A percentile compares a stretch with the other conserved stretches of the same genome.
Conservation (phyloP, 768 basidiomycete genomes). For the Kwoniella mangroviensis region DNA sequence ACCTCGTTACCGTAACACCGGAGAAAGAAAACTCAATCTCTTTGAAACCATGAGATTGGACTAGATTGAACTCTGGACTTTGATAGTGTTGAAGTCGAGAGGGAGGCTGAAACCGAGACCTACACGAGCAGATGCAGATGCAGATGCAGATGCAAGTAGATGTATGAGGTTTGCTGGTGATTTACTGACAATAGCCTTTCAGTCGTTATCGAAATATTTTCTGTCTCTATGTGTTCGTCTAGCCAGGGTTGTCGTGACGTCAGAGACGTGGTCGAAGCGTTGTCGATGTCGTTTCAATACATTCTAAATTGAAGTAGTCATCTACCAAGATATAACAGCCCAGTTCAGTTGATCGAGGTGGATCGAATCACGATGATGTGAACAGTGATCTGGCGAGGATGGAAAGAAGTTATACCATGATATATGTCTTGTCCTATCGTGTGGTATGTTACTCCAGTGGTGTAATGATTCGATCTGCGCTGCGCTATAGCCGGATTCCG, state of each 20-base stretch:
- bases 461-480: background rate
- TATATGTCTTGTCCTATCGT: background rate
- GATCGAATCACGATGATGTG: background rate
- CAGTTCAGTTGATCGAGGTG: too few species aligned
- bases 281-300: background rate
- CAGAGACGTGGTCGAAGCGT: conserved; percentile 9
- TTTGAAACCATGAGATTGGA: too few species aligned
- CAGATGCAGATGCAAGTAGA: background rate
- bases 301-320: background rate
- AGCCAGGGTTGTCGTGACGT: background rate
- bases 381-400: too few species aligned
- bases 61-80: background rate
- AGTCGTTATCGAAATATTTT: background rate
- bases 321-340: too few species aligned
- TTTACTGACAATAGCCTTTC: background rate
- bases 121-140: background rate
- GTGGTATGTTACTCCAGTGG: background rate
- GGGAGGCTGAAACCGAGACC: background rate
- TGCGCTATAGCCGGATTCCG: conserved; percentile 6
- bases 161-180: background rate
- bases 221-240: background rate
- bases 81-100: background rate
- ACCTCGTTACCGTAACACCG: background rate
- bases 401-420: too few species aligned
- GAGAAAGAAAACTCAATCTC: background rate